Evolutionary conservation across 306 rosid genomes (phyloP).

Genomic region (Prosopis cineraria): DNA sequence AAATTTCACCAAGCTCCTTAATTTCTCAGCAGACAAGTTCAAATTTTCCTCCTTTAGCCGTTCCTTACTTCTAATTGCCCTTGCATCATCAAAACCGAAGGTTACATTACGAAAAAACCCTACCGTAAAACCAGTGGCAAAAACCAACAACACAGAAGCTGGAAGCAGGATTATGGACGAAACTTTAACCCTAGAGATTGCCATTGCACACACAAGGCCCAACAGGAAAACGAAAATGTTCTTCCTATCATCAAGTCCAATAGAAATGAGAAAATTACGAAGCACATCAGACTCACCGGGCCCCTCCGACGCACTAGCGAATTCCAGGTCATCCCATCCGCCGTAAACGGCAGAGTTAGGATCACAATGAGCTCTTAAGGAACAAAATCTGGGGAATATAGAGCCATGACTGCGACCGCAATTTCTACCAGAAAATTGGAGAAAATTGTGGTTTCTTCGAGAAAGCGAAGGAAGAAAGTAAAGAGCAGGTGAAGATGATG

Average conservation of each 20-base stretch:
- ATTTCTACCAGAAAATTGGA: slow-evolving; percentile 34
- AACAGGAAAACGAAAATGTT: slow-evolving; percentile 57
- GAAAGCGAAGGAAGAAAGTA: slow-evolving; percentile 40
- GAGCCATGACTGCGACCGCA: slow-evolving; percentile 42
- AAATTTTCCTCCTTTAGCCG: slow-evolving; percentile 55
- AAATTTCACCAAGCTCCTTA: slow-evolving; percentile 52
- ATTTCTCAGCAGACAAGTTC: slow-evolving; percentile 49
- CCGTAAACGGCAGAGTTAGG: slow-evolving; percentile 54
- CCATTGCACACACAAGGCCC: slow-evolving; percentile 81
- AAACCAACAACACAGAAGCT: slow-evolving; percentile 65
- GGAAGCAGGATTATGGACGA: slow-evolving; percentile 80
- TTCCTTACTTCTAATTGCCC: slow-evolving; percentile 51
- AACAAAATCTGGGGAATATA: slow-evolving; percentile 34
- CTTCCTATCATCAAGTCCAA: slow-evolving; percentile 69
- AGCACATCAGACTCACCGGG: slow-evolving; percentile 61
- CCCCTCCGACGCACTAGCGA: slow-evolving; percentile 33
- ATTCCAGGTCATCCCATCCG: slow-evolving; percentile 81
- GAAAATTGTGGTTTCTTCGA: slow-evolving; percentile 32
- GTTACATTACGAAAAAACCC: slow-evolving; percentile 67
- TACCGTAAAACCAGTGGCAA: slow-evolving; percentile 68
- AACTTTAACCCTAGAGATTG: slow-evolving; percentile 82
- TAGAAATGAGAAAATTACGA: slow-evolving; percentile 62
- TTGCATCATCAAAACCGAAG: slow-evolving; percentile 44
- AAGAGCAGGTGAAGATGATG: slow-evolving; percentile 35
- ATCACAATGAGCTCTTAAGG: slow-evolving; percentile 42